Evolutionary conservation across 2,329 filamentous ascomycete genomes (phyloP), one percentile per base, ranked within the genome.

Genomic region (Plectosphaerella plurivora): DNA sequence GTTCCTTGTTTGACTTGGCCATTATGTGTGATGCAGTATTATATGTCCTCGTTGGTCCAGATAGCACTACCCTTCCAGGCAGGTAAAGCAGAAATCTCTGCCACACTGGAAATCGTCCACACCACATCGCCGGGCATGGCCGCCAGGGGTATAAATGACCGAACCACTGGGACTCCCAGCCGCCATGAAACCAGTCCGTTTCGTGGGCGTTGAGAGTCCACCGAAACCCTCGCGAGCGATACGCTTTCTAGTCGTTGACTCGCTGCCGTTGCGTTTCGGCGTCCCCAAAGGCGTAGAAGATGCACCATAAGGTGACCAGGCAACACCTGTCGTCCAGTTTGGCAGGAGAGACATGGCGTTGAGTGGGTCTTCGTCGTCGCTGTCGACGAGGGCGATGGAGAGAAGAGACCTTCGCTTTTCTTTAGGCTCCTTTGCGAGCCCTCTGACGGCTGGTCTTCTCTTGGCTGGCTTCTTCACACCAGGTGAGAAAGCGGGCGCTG

Each of bases 21-120:
- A n/a, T 33, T 12, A 12, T 4, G 11, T 33, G 28, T 33, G 7
- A 33, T 33, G 28, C 8, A 5, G 7, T 33, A 33, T 12, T 33
- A 33, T 33, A 33, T 33, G 28, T 33, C 11, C 28, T 33, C 28
- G 3, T 33, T 12, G 8, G 28, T 33, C 28, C 28, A 44, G 41
- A 44, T 5, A 18, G 7, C 4, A 4, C 16, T 44, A 44, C 16
- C 41, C 41, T 4, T 52, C 71, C 53, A 81, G 67, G 59, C 82
- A 85, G 10, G 70, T 73, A 58, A 86, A 83, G 65, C 83, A 86
- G 66, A 84, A 85, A 55, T 81, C 75, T 51, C 77, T 71, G 4
- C 74, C 75, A 55, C 82, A 86, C 15, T 66, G 68, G 61, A 78
- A 84, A 12, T 78, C 82, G 57, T 75, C 73, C 56, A 78, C 67